These are phyloP conservation scores for Amesomyces nigricolor DNA, from an alignment of 2,329 filamentous ascomycete species.

Conservation along the genomic window DNA sequence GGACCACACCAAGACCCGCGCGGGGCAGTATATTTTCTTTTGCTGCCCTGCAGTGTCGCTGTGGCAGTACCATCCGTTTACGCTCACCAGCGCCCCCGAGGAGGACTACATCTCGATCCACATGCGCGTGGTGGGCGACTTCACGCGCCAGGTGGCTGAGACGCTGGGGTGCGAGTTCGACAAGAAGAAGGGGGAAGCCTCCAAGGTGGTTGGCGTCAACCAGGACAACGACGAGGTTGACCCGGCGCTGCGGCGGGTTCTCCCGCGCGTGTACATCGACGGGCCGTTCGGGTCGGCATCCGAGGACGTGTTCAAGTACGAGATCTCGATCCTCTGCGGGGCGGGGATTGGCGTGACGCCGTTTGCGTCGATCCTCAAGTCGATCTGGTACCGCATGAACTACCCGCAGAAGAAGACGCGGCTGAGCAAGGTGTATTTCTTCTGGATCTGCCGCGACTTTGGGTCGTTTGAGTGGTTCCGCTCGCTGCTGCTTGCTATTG, in stretches of 20 bases:
- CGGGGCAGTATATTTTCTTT: slow-evolving; percentile 84
- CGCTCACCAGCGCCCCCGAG: slow-evolving; percentile 78
- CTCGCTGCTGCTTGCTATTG: slow-evolving; percentile 75
- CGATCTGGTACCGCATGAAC: slow-evolving; percentile 91
- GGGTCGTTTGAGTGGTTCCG: slow-evolving; percentile 88
- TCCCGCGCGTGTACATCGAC: slow-evolving; percentile 76
- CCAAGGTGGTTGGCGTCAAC: slow-evolving; percentile 65
- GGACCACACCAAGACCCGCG: slow-evolving; percentile 72
- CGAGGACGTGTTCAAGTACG: slow-evolving; percentile 86
- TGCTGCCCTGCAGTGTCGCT: slow-evolving; percentile 81
- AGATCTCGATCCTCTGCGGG: slow-evolving; percentile 71
- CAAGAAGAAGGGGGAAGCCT: slow-evolving; percentile 49
- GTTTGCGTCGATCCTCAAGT: slow-evolving; percentile 81
- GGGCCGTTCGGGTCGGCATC: slow-evolving; percentile 82
- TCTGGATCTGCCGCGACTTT: slow-evolving; percentile 87
- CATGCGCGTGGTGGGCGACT: slow-evolving; percentile 76
- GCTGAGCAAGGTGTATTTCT: slow-evolving; percentile 83
- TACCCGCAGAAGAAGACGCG: slow-evolving; percentile 75
- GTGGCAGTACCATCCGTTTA: slow-evolving; percentile 87
- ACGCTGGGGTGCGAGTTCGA: slow-evolving; percentile 72
- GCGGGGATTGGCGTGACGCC: slow-evolving; percentile 83
- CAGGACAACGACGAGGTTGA: slow-evolving; percentile 56
- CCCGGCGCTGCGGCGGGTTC: slow-evolving; percentile 63
- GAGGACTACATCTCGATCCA: slow-evolving; percentile 88
- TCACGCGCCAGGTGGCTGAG: slow-evolving; percentile 64